Base-by-base conservation (phyloP, 306 rosid species). In the Rosa lucieae region DNA sequence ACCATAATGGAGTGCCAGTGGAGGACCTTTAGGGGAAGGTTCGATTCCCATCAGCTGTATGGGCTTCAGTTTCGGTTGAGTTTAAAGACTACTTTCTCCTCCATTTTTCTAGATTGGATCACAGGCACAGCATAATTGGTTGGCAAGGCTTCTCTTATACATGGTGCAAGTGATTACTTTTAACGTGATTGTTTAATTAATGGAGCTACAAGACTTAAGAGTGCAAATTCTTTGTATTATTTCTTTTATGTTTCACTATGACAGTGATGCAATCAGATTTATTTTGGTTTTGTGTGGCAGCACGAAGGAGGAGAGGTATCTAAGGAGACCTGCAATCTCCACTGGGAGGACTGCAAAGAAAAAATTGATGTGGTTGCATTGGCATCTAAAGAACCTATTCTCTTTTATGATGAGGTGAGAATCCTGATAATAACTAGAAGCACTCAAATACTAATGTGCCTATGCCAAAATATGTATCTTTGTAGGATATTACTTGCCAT, bases 381-480 rank as follows among this genome's bases (percentile, higher is more conserved):
- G 82, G 83, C 98, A n/a, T 87, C 90, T 17, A 91, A 93, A 80
- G 99, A 95, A 87, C 97, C 99, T 79, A 95, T 95, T 80, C 96
- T 95, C 72, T 95, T 95, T 84, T 95, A 90, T 82, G 99, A 95
- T 37, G 99, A 95, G 96, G 99, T 92, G 73, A 76, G 74, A 70
- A 76, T 66, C 67, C 70, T 78, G 26, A 49, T 14, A 65, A 42
- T 77, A 35, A 20, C 63, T 52, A 35, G 29, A 70, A 47, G 44
- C 77, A 73, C 21, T 42, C 80, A 32, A 11, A 17, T 68, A 23
- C 15, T 37, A 40, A 21, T 40, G 46, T 39, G 48, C 40, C 29
- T 49, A 3, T 67, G 18, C 37, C 3, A 10, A 44, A 71, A 51
- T 78, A 35, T 68, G 67, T 73, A 26, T 76, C 72, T 84, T 84